Base-by-base conservation (phyloP, 1,284 basidiomycete genomes). In the Anthracocystis walkeri region DNA sequence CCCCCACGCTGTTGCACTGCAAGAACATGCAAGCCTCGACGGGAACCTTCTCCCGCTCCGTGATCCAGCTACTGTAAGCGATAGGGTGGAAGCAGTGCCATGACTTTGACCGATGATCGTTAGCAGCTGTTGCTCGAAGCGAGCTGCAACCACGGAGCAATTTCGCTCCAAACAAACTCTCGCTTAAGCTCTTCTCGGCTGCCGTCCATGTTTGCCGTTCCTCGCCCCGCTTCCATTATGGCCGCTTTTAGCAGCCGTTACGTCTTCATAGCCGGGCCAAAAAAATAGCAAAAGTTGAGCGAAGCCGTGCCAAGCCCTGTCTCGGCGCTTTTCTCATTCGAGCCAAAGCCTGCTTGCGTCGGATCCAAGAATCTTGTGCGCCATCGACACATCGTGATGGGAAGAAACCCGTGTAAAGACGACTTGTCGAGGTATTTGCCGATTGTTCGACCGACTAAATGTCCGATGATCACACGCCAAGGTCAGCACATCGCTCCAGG, bases 121-220 rank as follows among this genome's bases (percentile, higher is more conserved):
- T 29, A 12, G 14, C 18, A 21, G 44, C 44, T 23, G 14, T 23
- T 29, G 44, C 44, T 23, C 31, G 20, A 48, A 40, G 62, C 67
- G 67, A 65, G 62, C 58, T 70, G 67, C 67, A 70, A 54, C 7
- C 62, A 70, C 67, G 67, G 67, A 70, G 67, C 49, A 61, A 61
- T 59, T 53, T 70, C 67, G 67, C 67, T 70, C 57, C 27, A 51
- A 49, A n/a, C 16, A 29, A 7, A 31, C 46, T 54, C 67, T 65
- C 67, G 62, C 62, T 70, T 70, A 70, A 41, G n/a, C 61, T 48
- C 49, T n/a, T 44, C 27, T 38, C 35, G 35, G 35, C 35, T 11
- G 35, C 35, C 35, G 35, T 38, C 35, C 14, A 38, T 38, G 23
- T 7, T 16, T 46, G 44, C 44, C 42, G 38, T 14, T 54, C 3